These are phyloP conservation scores for Albifimbria verrucaria DNA, from an alignment of 2,329 filamentous ascomycete genomes.

Conservation along the genomic window DNA sequence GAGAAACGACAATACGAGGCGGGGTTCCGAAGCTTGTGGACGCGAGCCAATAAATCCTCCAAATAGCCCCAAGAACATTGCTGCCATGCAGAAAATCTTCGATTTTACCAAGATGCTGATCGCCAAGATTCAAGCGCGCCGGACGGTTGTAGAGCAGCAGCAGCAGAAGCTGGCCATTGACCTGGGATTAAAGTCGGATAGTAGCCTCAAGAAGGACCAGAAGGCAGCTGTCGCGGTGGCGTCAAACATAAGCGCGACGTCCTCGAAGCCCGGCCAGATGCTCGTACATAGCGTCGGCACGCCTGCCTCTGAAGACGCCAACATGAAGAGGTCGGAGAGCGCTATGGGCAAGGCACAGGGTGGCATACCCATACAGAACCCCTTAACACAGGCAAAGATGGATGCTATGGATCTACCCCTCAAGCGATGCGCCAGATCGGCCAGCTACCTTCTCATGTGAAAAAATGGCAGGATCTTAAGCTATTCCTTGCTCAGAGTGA, in stretches of 20 bases:
- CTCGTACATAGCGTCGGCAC: conserved; percentile 40
- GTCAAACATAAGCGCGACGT: conserved; percentile 35
- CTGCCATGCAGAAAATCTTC: conserved; percentile 54
- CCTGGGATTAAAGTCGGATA: conserved; percentile 51
- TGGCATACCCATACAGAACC: no score
- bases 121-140: conserved; percentile 44
- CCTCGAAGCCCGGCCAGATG: conserved; percentile 47
- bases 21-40: conserved; percentile 53
- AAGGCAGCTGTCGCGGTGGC: conserved; percentile 24
- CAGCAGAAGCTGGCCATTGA: conserved; percentile 36
- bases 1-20: conserved; percentile 59
- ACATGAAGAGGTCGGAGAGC: conserved; percentile 50
- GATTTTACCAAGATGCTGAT: conserved; percentile 59
- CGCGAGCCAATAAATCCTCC: conserved; percentile 45
- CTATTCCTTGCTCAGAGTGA: no score
- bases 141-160: conserved; percentile 32
- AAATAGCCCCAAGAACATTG: conserved; percentile 45
- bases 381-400: no score
- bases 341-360: conserved; percentile 38
- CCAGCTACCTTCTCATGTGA: no score
- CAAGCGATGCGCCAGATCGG: no score
- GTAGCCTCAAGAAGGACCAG: conserved; percentile 33
- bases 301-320: conserved; percentile 48
- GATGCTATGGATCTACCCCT: no score
- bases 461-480: no score